Conservation (phyloP, 2,329 filamentous ascomycete species). For the Ophiostoma triangulosporum region DNA sequence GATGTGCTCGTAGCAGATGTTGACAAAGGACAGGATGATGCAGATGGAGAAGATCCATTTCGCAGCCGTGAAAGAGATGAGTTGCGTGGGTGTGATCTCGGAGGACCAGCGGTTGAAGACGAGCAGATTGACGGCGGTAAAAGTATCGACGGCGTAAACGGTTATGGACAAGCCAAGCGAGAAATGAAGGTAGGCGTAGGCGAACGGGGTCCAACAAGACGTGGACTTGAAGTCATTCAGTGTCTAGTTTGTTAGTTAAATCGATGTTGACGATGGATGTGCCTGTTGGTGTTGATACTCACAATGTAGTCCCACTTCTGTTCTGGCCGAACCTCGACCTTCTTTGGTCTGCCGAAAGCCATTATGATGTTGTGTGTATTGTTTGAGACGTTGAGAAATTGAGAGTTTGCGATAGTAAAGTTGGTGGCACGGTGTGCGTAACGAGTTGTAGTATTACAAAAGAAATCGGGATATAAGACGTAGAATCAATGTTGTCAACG, state of each 20-base stretch:
- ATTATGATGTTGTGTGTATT: slow-evolving; percentile 31
- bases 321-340: slow-evolving; percentile 59
- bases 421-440: not conserved
- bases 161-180: slow-evolving; percentile 65
- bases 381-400: not conserved
- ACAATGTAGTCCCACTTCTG: slow-evolving; percentile 94
- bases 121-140: slow-evolving; percentile 83
- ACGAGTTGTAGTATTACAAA: not conserved
- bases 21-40: slow-evolving; percentile 80
- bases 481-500: not conserved
- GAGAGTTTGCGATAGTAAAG: no score
- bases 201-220: slow-evolving; percentile 63
- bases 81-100: slow-evolving; percentile 54
- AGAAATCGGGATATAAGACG: not conserved
- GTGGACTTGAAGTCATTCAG: slow-evolving; percentile 68
- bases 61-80: slow-evolving; percentile 62
- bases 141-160: slow-evolving; percentile 82
- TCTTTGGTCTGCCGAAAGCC: slow-evolving; percentile 47
- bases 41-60: slow-evolving; percentile 94
- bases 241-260: slow-evolving; percentile 20
- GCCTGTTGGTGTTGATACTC: slow-evolving; percentile 23
- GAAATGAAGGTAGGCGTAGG: slow-evolving; percentile 75
- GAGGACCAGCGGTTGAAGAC: slow-evolving; percentile 83
- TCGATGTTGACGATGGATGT: slow-evolving; percentile 4
- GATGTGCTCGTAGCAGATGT: slow-evolving; percentile 68